These are phyloP conservation scores for Termitomyces sp. DNA, from an alignment of 768 basidiomycete species.

Conservation along the genomic window DNA sequence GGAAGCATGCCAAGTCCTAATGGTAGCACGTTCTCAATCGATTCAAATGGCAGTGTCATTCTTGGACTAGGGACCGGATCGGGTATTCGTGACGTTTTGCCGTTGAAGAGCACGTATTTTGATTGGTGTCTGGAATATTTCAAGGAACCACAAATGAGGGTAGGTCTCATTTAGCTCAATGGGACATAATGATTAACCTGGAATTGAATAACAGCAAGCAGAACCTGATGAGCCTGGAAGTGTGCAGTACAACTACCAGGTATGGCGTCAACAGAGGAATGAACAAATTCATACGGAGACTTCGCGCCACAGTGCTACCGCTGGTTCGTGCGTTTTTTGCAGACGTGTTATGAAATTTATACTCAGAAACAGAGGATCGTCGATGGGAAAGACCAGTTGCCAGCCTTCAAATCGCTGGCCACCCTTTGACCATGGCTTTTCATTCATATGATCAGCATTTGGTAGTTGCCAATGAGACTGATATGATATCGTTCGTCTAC, in stretches of 20 bases:
- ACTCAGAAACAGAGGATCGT: conserved; percentile 38
- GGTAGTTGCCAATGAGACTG: conserved; percentile 77
- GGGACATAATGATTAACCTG: conserved; percentile 9
- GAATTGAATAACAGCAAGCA: conserved; percentile 54
- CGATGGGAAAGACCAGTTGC: conserved; percentile 73
- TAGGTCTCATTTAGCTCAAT: conserved; percentile 27
- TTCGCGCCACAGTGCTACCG: conserved; percentile 58
- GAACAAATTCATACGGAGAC: conserved; percentile 73
- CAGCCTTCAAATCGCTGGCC: conserved; percentile 50
- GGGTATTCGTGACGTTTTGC: conserved; percentile 79
- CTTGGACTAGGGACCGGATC: conserved; percentile 75
- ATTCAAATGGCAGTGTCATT: conserved; percentile 63
- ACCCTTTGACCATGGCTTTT: conserved; percentile 77
- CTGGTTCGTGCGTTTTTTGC: conserved; percentile 45
- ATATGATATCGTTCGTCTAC: conserved; percentile 69
- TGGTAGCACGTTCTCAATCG: conserved; percentile 73
- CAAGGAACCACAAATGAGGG: conserved; percentile 98
- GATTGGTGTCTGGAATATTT: conserved; percentile 98
- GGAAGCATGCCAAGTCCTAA: conserved; percentile 59
- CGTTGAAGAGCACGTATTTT: conserved; percentile 87
- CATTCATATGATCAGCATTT: conserved; percentile 91
- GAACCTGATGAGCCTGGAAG: conserved; percentile 97
- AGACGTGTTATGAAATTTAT: not conserved
- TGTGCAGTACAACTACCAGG: conserved; percentile 88
- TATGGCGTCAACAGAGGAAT: conserved; percentile 90